A percentile compares a stretch with the other conserved stretches of the same genome.
phyloP scores from a whole-genome alignment of 495 filamentous ascomycete species.

The Penicillium macrosclerotiorum region DNA sequence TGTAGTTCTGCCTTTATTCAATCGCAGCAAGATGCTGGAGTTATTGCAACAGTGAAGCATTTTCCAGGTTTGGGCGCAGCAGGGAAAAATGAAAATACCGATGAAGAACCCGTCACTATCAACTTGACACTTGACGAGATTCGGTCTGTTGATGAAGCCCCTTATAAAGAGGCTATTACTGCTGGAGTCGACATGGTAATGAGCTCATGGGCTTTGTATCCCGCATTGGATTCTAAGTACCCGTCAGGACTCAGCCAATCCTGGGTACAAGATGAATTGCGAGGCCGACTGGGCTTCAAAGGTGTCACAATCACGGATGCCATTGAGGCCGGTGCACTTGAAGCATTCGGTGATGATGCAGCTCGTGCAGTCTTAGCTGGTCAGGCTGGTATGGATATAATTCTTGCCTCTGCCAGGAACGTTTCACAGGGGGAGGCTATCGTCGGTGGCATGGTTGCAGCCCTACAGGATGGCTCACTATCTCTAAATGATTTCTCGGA shows the following conservation, averaged over 20 bases:
- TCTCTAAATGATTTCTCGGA: conserved; percentile 9
- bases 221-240: conserved; percentile 25
- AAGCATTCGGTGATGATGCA: conserved; percentile 23
- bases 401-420: conserved; percentile 30
- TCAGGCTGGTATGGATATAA: conserved; percentile 31
- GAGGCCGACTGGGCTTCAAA: conserved; percentile 27
- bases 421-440: conserved; percentile 30
- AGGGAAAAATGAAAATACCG: conserved; percentile 23
- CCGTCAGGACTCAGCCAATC: conserved; percentile 31
- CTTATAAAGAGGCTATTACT: conserved; percentile 24
- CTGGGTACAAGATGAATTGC: conserved; percentile 29
- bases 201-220: conserved; percentile 36
- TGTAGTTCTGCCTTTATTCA: conserved; percentile 28
- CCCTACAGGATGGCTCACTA: conserved; percentile 21
- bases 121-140: conserved; percentile 21
- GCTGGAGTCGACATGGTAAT: conserved; percentile 36
- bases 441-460: conserved; percentile 22
- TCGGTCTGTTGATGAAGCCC: conserved; percentile 23
- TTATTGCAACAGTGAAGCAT: conserved; percentile 37
- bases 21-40: conserved; percentile 28
- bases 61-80: conserved; percentile 32
- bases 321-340: conserved; percentile 32
- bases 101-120: conserved; percentile 30
- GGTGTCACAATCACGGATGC: conserved; percentile 37
- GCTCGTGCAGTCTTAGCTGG: conserved; percentile 25